Conservation (phyloP, 2,329 filamentous ascomycete genomes). For the Cladophialophora exuberans region DNA sequence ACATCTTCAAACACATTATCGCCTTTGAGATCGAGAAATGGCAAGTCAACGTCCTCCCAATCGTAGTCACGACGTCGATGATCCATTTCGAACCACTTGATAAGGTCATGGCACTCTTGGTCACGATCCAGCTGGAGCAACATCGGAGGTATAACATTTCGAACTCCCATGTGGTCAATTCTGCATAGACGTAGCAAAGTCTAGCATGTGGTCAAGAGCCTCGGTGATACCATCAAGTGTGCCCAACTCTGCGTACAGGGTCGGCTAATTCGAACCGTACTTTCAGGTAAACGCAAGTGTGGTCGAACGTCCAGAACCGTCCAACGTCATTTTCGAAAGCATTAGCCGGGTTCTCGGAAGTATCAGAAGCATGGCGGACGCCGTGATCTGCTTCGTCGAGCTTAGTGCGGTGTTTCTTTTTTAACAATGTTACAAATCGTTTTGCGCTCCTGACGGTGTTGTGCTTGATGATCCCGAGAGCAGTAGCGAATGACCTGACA, state of each 20-base stretch:
- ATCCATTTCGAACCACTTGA: slow-evolving; percentile 50
- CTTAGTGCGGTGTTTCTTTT: slow-evolving; percentile 36
- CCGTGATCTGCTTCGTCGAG: slow-evolving; percentile 43
- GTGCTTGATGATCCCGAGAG: slow-evolving; percentile 47
- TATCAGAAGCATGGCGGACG: slow-evolving; percentile 40
- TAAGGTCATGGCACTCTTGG: slow-evolving; percentile 56
- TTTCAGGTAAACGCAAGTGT: slow-evolving; percentile 52
- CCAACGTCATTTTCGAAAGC: slow-evolving; percentile 46
- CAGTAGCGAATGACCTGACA: slow-evolving; percentile 54
- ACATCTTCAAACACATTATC: slow-evolving; percentile 49
- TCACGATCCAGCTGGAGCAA: slow-evolving; percentile 53
- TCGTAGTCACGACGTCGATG: slow-evolving; percentile 39
- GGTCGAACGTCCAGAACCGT: slow-evolving; percentile 47
- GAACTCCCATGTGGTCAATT: slow-evolving; percentile 51
- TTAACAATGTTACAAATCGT: slow-evolving; percentile 44
- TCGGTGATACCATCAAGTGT: slow-evolving; percentile 42
- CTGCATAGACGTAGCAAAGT: slow-evolving; percentile 52
- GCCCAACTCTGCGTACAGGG: slow-evolving; percentile 40
- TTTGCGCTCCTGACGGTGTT: slow-evolving; percentile 46
- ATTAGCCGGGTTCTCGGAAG: slow-evolving; percentile 37
- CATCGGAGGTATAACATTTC: slow-evolving; percentile 46
- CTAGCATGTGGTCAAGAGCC: slow-evolving; percentile 45
- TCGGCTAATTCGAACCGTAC: slow-evolving; percentile 41
- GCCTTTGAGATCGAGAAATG: slow-evolving; percentile 43
- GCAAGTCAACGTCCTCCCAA: slow-evolving; percentile 39